Evolutionary conservation across 2,329 filamentous ascomycete genomes (phyloP).

Genomic region (Sclerotinia sclerotiorum): DNA sequence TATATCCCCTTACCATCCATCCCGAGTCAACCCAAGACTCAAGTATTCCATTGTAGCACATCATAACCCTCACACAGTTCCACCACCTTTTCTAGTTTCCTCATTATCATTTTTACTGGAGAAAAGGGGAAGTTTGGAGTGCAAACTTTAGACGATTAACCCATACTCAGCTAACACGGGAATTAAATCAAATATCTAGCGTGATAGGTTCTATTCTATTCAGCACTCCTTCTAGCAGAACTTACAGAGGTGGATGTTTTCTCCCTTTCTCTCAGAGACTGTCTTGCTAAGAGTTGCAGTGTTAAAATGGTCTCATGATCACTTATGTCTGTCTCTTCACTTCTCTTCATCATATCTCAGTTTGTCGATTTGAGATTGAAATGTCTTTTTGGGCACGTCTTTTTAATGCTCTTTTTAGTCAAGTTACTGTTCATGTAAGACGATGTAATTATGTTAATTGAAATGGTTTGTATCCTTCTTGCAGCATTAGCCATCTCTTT

Average conservation of each 20-base stretch:
- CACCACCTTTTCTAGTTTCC: not conserved
- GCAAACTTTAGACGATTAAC: not conserved
- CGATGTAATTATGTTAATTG: not conserved
- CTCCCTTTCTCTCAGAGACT: not conserved
- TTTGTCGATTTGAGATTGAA: not conserved
- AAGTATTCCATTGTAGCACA: not conserved
- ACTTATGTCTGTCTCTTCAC: not conserved
- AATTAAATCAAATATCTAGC: not conserved
- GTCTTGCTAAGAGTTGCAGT: slow-evolving; percentile 9
- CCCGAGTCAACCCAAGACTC: slow-evolving; percentile 8
- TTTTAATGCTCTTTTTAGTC: not conserved
- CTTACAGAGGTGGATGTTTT: not conserved
- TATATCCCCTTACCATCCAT: slow-evolving; percentile 1
- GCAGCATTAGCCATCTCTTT: not conserved
- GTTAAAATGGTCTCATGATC: not conserved
- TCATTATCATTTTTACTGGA: not conserved
- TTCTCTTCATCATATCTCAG: slow-evolving; percentile 7
- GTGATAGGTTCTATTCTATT: not conserved
- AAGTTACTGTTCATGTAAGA: not conserved
- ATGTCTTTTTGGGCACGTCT: not conserved
- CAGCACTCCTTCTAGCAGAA: not conserved
- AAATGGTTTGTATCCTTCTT: not conserved
- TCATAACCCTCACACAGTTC: not conserved
- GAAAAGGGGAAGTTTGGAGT: not conserved
- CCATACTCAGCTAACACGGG: not conserved